Conservation (phyloP, 495 filamentous ascomycete genomes). For the Cudoniella acicularis region DNA sequence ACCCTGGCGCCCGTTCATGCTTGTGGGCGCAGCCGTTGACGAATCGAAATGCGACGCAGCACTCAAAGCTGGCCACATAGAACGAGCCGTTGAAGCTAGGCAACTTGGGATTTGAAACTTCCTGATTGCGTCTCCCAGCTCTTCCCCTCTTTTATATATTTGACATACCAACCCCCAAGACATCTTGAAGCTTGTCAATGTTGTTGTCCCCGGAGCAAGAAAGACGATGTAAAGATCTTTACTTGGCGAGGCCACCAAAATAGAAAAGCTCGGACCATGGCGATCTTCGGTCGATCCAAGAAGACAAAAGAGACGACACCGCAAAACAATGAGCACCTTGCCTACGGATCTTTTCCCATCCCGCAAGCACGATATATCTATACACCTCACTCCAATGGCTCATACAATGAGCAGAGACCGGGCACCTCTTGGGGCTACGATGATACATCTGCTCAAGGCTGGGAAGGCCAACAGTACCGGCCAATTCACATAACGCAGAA, state of each 20-base stretch:
- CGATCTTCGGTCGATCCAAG: conserved; percentile 42
- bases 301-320: conserved; percentile 33
- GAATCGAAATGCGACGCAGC: background rate
- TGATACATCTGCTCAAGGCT: conserved; percentile 26
- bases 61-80: background rate
- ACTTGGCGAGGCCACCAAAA: background rate
- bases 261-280: conserved; percentile 29
- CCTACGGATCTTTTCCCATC: conserved; percentile 4
- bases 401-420: conserved; percentile 9
- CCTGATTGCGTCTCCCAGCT: background rate
- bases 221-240: background rate
- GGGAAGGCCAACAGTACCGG: conserved; percentile 17
- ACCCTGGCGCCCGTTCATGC: background rate
- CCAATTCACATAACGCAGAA: conserved; percentile 10
- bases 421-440: conserved; percentile 5
- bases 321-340: conserved; percentile 20
- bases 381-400: conserved; percentile 14
- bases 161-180: background rate
- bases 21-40: background rate
- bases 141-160: background rate
- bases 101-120: background rate
- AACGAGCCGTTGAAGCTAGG: background rate
- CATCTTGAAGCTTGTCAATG: background rate
- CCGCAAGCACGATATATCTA: conserved; percentile 8
- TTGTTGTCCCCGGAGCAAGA: background rate